Base-by-base conservation (phyloP, 495 filamentous ascomycete species). In the Neurospora sp. region DNA sequence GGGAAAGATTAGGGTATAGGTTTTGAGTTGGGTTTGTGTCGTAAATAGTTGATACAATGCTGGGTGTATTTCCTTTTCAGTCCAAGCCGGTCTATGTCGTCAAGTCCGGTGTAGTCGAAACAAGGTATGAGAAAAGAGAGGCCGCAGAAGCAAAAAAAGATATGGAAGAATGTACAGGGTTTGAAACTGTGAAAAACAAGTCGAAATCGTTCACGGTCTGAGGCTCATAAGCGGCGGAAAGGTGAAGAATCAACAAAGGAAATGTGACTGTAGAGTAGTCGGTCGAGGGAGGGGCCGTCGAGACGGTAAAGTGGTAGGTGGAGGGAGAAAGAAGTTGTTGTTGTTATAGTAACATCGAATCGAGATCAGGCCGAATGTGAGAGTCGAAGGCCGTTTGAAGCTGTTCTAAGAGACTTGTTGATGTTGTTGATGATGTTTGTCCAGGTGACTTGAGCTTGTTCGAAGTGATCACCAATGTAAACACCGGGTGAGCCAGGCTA, bases 341-440 rank as follows among this genome's bases (percentile, higher is more conserved):
- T 88, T 86, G 88, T 91, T 89, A 91, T 88, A 81, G 83, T 83
- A 86, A 88, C 89, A 91, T 91, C 85, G 86, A 85, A 84, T 83
- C 87, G 82, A 84, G 81, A 79, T 76, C 75, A 78, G 78, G 82
- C 74, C 69, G 42, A 76, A 76, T 79, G 79, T 80, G 84, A 83
- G 81, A 76, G 83, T 77, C 75, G 69, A 76, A 74, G 75, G 74
- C 75, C 75, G 79, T 81, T 82, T 75, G 78, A 77, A 68, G 53
- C 78, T 72, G 70, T 40, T 78, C 69, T 48, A 31, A 31, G 72
- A 69, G 79, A 40, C 70, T 73, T 39, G 73, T 31, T 70, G 68
- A 72, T 37, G 72, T 70, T 38, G 65, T 35, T 65, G 27, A 37
- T 35, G 53, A 65, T 37, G 53, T 27, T 65, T 65, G 53, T 61